Evolutionary conservation across 2,329 filamentous ascomycete genomes (phyloP).

Genomic region (Thelonectria rubi): DNA sequence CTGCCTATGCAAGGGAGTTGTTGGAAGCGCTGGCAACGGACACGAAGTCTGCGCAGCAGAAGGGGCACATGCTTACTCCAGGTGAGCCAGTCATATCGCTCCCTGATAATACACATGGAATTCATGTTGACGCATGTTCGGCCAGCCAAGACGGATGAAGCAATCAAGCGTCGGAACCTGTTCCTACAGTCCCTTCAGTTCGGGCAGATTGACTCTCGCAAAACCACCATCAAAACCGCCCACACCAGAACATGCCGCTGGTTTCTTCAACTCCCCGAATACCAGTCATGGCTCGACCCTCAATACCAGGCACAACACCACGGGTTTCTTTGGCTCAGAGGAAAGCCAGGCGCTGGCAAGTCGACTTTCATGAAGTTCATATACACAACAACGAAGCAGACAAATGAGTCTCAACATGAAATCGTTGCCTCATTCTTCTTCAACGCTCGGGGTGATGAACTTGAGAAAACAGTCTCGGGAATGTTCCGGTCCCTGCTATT

Average conservation of each 20-base stretch:
- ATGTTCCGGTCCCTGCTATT: slow-evolving; percentile 61
- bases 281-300: slow-evolving; percentile 17
- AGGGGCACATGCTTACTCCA: not conserved
- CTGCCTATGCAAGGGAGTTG: slow-evolving; percentile 28
- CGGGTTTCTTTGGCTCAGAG: slow-evolving; percentile 58
- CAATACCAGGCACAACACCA: not conserved
- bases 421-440: slow-evolving; percentile 59
- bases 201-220: slow-evolving; percentile 49
- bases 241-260: slow-evolving; percentile 39
- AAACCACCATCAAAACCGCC: slow-evolving; percentile 48
- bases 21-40: not conserved
- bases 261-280: slow-evolving; percentile 12
- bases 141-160: not conserved
- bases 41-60: not conserved
- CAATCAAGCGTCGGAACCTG: not conserved
- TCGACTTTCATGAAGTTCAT: slow-evolving; percentile 57
- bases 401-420: not conserved
- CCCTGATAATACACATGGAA: not conserved
- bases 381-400: not conserved
- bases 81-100: not conserved
- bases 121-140: not conserved
- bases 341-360: slow-evolving; percentile 57
- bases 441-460: slow-evolving; percentile 54
- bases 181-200: slow-evolving; percentile 48
- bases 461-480: slow-evolving; percentile 57